A percentile compares a stretch with the other conserved stretches of the same genome.
These are phyloP conservation scores for Sphaerulina musiva DNA, from an alignment of 2,329 filamentous ascomycete species.

Conservation along the genomic window DNA sequence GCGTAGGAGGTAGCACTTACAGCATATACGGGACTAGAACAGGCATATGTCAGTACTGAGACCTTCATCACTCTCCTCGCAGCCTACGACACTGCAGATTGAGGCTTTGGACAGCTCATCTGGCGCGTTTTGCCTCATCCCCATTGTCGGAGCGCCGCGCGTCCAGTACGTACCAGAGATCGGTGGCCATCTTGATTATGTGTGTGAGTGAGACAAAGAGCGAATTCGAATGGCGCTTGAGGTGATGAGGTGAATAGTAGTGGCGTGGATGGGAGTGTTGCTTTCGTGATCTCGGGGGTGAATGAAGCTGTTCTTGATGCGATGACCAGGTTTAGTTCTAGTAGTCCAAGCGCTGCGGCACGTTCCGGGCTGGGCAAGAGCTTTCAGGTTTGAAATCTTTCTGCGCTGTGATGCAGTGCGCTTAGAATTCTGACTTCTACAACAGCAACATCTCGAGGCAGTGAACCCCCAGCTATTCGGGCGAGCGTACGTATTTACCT, in stretches of 20 bases:
- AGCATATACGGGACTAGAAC: slow-evolving; percentile 86
- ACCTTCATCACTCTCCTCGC: background rate
- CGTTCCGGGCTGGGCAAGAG: too few relatives aligned
- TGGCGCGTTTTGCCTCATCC: slow-evolving; percentile 15
- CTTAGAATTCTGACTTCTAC: background rate
- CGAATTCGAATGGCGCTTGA: slow-evolving; percentile 5
- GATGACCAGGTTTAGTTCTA: background rate
- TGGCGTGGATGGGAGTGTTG: slow-evolving; percentile 1
- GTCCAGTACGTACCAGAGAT: slow-evolving; percentile 59
- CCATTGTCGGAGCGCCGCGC: slow-evolving; percentile 24
- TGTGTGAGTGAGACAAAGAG: background rate
- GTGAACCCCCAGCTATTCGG: slow-evolving; percentile 31
- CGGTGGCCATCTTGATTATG: slow-evolving; percentile 61
- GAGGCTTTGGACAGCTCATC: slow-evolving; percentile 8
- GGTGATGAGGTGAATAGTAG: background rate
- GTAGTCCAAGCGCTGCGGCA: too few relatives aligned
- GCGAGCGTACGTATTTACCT: slow-evolving; percentile 27
- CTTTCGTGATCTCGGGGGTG: background rate
- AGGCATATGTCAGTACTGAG: slow-evolving; percentile 23
- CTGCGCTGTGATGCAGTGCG: background rate
- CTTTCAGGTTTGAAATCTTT: background rate
- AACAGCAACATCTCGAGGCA: slow-evolving; percentile 24
- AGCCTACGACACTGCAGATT: background rate
- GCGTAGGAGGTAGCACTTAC: slow-evolving; percentile 58
- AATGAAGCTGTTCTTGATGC: slow-evolving; percentile 4